Conservation (phyloP, 2,329 filamentous ascomycete species). For the Penicillium polonicum region DNA sequence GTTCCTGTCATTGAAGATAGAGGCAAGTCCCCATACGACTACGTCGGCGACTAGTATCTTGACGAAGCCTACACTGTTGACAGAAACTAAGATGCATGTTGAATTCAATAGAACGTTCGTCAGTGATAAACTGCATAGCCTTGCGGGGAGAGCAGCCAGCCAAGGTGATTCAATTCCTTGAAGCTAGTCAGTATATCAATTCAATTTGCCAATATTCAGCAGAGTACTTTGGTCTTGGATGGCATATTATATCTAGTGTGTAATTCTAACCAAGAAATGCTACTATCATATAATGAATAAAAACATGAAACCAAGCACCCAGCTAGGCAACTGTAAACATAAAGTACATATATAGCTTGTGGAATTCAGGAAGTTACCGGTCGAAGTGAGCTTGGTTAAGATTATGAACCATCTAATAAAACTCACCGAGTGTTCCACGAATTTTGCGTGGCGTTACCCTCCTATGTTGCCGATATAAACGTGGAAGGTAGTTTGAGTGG, state of each 20-base stretch:
- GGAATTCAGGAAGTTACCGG: background rate
- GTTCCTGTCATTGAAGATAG: no score
- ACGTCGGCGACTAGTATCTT: no score
- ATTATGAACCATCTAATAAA: background rate
- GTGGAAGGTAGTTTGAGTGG: background rate
- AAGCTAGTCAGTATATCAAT: background rate
- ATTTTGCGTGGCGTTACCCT: background rate
- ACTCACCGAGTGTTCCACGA: constrained; percentile 1
- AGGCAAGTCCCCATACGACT: no score
- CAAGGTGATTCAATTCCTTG: background rate
- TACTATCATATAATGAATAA: background rate
- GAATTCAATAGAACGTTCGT: no score
- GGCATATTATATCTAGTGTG: background rate
- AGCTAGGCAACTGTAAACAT: background rate
- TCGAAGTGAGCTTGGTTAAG: background rate
- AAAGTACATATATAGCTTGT: background rate
- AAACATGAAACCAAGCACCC: background rate
- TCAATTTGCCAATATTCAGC: background rate
- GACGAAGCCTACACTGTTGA: no score
- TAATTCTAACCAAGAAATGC: background rate
- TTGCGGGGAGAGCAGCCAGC: background rate
- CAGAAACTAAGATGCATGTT: no score
- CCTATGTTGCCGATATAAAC: background rate
- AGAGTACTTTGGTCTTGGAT: no score
- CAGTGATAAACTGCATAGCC: background rate